Percentiles rank a stretch among this genome's conserved stretches.
phyloP scores from a whole-genome alignment of 371 early-diverging fungal species.

The Catenaria anguillulae region DNA sequence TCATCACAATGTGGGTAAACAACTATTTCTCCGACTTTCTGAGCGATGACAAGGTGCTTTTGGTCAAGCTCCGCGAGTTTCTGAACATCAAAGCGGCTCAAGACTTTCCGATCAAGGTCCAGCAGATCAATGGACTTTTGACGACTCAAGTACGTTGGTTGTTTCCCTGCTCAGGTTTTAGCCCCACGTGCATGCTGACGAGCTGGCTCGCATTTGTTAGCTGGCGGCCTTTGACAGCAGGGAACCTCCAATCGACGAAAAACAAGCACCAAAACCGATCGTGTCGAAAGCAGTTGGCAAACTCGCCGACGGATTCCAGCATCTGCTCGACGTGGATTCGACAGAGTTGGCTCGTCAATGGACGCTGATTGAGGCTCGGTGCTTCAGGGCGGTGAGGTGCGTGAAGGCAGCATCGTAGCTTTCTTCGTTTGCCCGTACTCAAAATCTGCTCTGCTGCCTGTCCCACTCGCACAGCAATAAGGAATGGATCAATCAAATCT shows the following conservation, averaged over 20 bases:
- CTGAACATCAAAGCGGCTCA: conserved; percentile 17
- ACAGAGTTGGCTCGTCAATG: conserved; percentile 36
- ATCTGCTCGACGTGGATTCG: conserved; percentile 29
- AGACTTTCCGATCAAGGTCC: conserved; percentile 22
- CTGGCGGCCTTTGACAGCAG: background rate
- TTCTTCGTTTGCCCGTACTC: too few relatives aligned
- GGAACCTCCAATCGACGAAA: background rate
- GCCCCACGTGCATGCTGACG: too few relatives aligned
- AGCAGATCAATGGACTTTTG: conserved; percentile 14
- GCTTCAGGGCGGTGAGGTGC: conserved; percentile 18
- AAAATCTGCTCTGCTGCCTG: too few relatives aligned
- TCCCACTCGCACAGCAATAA: conserved; percentile 10
- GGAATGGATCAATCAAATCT: conserved; percentile 37
- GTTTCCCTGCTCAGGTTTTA: too few relatives aligned
- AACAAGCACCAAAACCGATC: conserved; percentile 1
- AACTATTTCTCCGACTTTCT: conserved; percentile 32
- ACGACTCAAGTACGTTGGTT: conserved; percentile 14
- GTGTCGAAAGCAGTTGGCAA: background rate
- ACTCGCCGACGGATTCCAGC: background rate
- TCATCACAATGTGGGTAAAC: conserved; percentile 25
- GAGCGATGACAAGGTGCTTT: conserved; percentile 16
- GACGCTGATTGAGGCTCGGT: conserved; percentile 23
- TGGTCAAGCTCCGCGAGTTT: conserved; percentile 23
- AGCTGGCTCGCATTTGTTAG: too few relatives aligned
- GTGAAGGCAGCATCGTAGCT: too few relatives aligned